Conservation (phyloP, 2,329 filamentous ascomycete species). For the Stemphylium lycopersici region DNA sequence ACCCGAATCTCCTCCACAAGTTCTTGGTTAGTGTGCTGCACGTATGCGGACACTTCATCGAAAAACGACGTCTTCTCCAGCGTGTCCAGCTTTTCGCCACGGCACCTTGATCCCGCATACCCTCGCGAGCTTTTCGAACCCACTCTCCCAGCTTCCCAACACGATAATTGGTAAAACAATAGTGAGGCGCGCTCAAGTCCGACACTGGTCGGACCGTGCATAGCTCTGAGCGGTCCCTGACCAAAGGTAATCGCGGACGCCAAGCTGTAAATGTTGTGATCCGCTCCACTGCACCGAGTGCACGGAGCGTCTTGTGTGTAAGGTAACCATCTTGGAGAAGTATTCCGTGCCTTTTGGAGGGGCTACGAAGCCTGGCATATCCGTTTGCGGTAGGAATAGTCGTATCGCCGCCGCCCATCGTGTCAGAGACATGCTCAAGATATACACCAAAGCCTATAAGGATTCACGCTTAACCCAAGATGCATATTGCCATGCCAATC, state of each 20-base stretch:
- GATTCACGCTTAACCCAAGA: constrained; percentile 60
- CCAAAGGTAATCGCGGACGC: constrained; percentile 61
- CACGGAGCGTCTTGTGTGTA: constrained; percentile 66
- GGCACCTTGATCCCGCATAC: constrained; percentile 47
- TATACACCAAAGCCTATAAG: constrained; percentile 72
- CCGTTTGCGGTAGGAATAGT: constrained; percentile 61
- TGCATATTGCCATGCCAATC: no score
- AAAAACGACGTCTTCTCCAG: constrained; percentile 45
- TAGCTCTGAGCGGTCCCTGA: constrained; percentile 66
- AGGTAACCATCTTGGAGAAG: constrained; percentile 73
- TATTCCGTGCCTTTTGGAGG: constrained; percentile 66
- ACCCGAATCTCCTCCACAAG: constrained; percentile 41
- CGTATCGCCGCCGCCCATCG: constrained; percentile 68
- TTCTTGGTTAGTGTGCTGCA: constrained; percentile 45
- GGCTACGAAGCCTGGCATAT: constrained; percentile 64
- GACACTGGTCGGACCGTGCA: constrained; percentile 66
- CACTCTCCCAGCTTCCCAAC: constrained; percentile 68
- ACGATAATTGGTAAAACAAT: constrained; percentile 67
- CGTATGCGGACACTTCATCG: constrained; percentile 39
- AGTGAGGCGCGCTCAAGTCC: constrained; percentile 63
- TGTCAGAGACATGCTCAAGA: constrained; percentile 69
- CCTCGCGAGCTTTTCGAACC: constrained; percentile 51
- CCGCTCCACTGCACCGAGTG: constrained; percentile 64
- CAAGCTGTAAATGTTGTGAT: constrained; percentile 72
- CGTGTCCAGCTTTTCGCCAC: constrained; percentile 43